Evolutionary conservation across 768 basidiomycete genomes (phyloP).

Genomic region (Boletellus ananas): DNA sequence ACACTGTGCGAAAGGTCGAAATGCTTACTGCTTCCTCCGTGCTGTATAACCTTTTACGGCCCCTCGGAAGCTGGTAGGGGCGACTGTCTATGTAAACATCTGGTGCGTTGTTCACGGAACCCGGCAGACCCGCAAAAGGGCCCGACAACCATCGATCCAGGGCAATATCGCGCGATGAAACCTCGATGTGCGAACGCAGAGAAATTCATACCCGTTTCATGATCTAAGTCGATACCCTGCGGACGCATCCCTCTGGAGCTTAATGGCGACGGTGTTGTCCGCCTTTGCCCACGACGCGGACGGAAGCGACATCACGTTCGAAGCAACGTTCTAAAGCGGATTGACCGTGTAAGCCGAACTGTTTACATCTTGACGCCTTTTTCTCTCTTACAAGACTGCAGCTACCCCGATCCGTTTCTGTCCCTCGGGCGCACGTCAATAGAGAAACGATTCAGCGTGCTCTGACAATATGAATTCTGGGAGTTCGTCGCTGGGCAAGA

Average conservation of each 20-base stretch:
- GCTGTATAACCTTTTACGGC: too few species aligned
- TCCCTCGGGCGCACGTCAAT: neutral
- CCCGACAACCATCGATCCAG: neutral
- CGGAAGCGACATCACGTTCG: neutral
- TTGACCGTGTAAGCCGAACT: neutral
- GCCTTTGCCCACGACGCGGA: neutral
- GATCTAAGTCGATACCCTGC: neutral
- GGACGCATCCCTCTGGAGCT: neutral
- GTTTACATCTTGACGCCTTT: neutral
- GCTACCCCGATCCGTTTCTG: neutral
- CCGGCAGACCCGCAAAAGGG: too few species aligned
- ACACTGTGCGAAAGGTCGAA: too few species aligned
- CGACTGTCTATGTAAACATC: neutral
- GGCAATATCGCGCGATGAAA: constrained; percentile 7
- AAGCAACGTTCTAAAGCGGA: neutral
- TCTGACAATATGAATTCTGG: neutral
- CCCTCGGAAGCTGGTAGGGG: neutral
- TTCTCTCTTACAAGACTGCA: neutral
- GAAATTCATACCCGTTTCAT: constrained; percentile 5
- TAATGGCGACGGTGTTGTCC: neutral
- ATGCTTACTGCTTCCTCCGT: too few species aligned
- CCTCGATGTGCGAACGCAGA: constrained; percentile 4
- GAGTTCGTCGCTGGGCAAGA: too few species aligned
- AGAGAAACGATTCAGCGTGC: neutral
- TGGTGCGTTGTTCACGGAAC: neutral